phyloP scores from a whole-genome alignment of 495 filamentous ascomycete species.

The Articulospora tetracladia region DNA sequence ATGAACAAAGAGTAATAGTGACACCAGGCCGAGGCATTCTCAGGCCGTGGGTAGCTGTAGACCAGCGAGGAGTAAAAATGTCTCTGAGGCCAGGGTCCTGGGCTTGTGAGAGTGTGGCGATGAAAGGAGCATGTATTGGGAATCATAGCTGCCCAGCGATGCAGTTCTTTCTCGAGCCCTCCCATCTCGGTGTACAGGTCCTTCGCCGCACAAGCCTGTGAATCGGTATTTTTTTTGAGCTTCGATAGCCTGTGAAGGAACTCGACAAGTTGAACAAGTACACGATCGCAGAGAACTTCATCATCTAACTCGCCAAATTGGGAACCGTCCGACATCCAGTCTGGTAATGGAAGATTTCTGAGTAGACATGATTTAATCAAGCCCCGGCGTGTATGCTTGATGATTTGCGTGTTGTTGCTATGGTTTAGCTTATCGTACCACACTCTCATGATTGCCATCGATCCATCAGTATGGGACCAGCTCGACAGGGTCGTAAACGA shows the following conservation, averaged over 20 bases:
- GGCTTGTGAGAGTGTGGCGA: constrained; percentile 8
- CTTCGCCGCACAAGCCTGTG: neutral
- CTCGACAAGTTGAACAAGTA: constrained; percentile 15
- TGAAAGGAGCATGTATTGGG: constrained; percentile 13
- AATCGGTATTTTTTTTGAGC: neutral
- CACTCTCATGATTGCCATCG: constrained; percentile 24
- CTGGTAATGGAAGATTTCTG: constrained; percentile 18
- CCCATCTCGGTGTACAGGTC: constrained; percentile 2
- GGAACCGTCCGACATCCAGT: constrained; percentile 26
- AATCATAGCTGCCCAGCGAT: constrained; percentile 14
- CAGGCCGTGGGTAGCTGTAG: constrained; percentile 20
- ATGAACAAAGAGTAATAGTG: constrained; percentile 22
- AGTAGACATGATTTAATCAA: constrained; percentile 23
- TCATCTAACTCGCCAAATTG: constrained; percentile 22
- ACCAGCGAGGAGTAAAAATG: constrained; percentile 11
- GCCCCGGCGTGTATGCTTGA: constrained; percentile 24
- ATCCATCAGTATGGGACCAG: constrained; percentile 27
- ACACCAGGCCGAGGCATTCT: constrained; percentile 21
- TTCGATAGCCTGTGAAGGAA: neutral
- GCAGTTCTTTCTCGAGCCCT: constrained; percentile 18
- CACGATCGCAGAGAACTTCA: constrained; percentile 22
- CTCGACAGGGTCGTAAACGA: neutral
- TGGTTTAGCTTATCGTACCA: constrained; percentile 19
- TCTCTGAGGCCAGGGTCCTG: neutral
- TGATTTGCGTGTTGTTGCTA: constrained; percentile 10